A percentile compares a stretch with the other conserved stretches of the same genome.
Conservation (phyloP, 2,329 filamentous ascomycete genomes). For the Epichloe brachyelytri region DNA sequence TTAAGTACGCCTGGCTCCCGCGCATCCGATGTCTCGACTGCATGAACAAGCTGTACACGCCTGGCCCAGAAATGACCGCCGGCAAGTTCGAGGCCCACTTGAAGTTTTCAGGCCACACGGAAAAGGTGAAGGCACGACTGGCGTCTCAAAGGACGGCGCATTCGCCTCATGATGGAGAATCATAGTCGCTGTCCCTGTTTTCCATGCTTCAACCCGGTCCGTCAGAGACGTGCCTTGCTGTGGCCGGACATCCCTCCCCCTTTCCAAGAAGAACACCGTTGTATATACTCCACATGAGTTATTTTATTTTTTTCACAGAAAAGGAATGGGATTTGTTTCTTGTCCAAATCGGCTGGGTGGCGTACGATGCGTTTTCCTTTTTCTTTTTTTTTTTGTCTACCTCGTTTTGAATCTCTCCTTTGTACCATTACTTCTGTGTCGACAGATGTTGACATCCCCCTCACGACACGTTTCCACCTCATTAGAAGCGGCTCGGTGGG, state of each 20-base stretch:
- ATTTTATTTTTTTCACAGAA: background rate
- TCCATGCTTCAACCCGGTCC: background rate
- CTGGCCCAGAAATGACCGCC: conserved; percentile 71
- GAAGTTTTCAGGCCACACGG: conserved; percentile 68
- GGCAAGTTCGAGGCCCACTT: conserved; percentile 90
- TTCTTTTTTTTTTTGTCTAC: background rate
- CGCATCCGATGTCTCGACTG: conserved; percentile 88
- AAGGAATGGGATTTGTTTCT: background rate
- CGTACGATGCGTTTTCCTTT: background rate
- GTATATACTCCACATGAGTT: too few species aligned
- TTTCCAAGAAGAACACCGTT: background rate
- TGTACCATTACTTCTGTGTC: too few species aligned
- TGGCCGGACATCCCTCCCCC: too few species aligned
- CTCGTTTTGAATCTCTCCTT: background rate
- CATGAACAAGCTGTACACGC: conserved; percentile 85
- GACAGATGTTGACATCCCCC: too few species aligned
- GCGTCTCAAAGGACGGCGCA: conserved; percentile 11
- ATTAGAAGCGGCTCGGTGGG: too few species aligned
- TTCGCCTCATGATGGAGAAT: background rate
- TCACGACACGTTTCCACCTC: too few species aligned
- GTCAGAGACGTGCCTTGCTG: too few species aligned
- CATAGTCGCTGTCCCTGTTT: background rate
- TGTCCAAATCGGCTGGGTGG: background rate
- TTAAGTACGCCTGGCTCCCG: conserved; percentile 74
- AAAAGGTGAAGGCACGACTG: conserved; percentile 40